These are phyloP conservation scores for Prosopis cineraria DNA, from an alignment of 306 rosid genomes.

Conservation along the genomic window DNA sequence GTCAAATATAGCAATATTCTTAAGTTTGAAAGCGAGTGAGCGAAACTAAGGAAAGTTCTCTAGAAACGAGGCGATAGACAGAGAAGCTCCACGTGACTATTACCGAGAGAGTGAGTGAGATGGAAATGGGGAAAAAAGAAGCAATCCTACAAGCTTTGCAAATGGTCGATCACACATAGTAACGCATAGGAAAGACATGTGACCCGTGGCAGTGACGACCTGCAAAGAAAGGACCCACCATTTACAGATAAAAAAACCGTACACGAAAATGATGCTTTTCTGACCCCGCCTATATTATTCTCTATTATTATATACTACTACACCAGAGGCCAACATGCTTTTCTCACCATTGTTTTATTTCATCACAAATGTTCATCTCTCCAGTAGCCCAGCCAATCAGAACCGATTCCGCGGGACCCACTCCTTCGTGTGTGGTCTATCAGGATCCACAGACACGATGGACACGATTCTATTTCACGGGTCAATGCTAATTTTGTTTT, in stretches of 20 bases:
- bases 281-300: not conserved
- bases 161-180: not conserved
- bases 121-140: not conserved
- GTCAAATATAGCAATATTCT: not conserved
- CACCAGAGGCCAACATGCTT: not conserved
- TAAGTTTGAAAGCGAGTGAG: not conserved
- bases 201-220: not conserved
- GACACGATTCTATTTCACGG: no score
- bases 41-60: slow-evolving; percentile 11
- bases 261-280: not conserved
- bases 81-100: not conserved
- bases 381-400: not conserved
- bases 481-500: no score
- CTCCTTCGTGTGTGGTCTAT: not conserved
- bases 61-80: no score
- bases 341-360: not conserved
- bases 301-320: not conserved
- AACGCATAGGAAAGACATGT: not conserved
- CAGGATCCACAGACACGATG: not conserved
- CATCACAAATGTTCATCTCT: not conserved
- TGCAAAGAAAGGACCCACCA: slow-evolving; percentile 8
- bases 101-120: not conserved
- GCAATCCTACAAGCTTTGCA: not conserved
- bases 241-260: not conserved
- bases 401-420: slow-evolving; percentile 4